Conservation (phyloP, 345 rosid species). For the Laguncularia racemosa region DNA sequence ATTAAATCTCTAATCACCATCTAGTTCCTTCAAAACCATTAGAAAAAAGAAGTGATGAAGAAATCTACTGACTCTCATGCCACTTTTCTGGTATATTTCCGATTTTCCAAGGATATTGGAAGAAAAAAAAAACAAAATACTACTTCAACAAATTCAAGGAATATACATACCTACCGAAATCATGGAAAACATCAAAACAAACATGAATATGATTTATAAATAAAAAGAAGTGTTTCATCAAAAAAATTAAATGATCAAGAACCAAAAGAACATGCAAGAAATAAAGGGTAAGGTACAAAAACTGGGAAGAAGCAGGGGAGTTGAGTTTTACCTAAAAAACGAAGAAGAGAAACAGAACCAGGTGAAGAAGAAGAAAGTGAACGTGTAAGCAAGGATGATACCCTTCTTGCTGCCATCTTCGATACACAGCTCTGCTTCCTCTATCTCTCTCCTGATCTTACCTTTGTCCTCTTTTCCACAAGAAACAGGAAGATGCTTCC, state of each 20-base stretch:
- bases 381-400: constrained; percentile 24
- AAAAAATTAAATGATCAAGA: background rate
- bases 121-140: too few relatives aligned
- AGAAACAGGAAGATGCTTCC: background rate
- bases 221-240: background rate
- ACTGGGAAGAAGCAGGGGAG: background rate
- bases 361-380: constrained; percentile 31
- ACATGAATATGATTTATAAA: background rate
- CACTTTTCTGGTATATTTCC: too few relatives aligned
- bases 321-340: constrained; percentile 8
- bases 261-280: background rate
- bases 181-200: too few relatives aligned
- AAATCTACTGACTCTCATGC: too few relatives aligned
- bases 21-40: too few relatives aligned
- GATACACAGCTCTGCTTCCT: too few relatives aligned
- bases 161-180: too few relatives aligned
- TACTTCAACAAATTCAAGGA: too few relatives aligned
- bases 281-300: background rate
- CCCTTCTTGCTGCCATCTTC: constrained; percentile 44
- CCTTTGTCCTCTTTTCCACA: background rate
- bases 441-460: too few relatives aligned
- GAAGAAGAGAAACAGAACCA: constrained; percentile 18
- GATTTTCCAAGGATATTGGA: too few relatives aligned
- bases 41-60: too few relatives aligned
- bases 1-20: too few relatives aligned